Conservation (phyloP, 1,139 yeast genomes). For the Blastobotrys capitulatus region DNA sequence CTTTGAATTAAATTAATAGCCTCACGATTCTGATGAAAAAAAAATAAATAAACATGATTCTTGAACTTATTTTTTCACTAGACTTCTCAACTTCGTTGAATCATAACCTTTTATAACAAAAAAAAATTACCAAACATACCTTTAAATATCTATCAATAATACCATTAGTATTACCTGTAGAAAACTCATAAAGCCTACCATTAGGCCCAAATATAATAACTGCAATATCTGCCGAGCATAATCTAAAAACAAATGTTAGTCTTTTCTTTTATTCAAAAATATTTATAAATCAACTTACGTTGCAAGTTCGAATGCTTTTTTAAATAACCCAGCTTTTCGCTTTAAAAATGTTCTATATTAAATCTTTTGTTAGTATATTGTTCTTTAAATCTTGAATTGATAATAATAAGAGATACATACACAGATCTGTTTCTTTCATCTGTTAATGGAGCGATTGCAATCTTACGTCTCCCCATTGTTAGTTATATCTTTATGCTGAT, state of each 20-base stretch:
- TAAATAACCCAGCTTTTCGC: conserved; percentile 90
- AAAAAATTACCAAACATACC: no score
- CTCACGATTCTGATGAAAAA: not conserved
- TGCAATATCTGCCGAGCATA: conserved; percentile 91
- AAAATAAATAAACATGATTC: no score
- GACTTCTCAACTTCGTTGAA: no score
- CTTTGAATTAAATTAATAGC: no score
- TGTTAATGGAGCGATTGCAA: conserved; percentile 82
- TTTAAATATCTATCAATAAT: conserved; percentile 51
- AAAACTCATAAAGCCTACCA: conserved; percentile 75
- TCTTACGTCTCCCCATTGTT: conserved; percentile 92
- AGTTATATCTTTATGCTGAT: no score
- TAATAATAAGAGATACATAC: conserved; percentile 23
- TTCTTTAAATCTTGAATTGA: not conserved
- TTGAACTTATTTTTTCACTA: no score
- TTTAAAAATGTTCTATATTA: conserved; percentile 74
- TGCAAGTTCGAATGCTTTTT: conserved; percentile 92
- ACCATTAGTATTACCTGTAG: conserved; percentile 63
- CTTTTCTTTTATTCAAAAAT: not conserved
- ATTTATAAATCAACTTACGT: conserved; percentile 37
- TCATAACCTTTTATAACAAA: no score
- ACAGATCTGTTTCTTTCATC: conserved; percentile 77
- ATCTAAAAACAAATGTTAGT: not conserved
- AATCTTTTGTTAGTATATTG: not conserved
- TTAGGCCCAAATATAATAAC: conserved; percentile 76